Evolutionary conservation across 768 basidiomycete genomes (phyloP).

Genomic region (Kwoniella pini): DNA sequence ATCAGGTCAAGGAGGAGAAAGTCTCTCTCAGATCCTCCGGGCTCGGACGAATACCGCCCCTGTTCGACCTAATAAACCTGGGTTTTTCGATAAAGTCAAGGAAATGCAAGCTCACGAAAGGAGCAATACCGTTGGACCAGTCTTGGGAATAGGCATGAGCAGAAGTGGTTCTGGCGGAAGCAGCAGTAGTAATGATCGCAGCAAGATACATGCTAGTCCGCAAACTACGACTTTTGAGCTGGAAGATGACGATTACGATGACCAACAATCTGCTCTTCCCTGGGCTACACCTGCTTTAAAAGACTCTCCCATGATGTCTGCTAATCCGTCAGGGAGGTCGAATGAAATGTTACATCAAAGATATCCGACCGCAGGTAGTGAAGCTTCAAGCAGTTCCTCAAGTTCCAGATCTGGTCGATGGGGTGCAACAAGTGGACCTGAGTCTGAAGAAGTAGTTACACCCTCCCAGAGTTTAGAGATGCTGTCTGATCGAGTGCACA

Average conservation of each 20-base stretch:
- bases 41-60: slow-evolving; percentile 11
- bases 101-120: slow-evolving; percentile 9
- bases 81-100: slow-evolving; percentile 26
- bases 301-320: slow-evolving; percentile 29
- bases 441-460: slow-evolving; percentile 47
- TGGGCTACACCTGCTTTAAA: slow-evolving; percentile 39
- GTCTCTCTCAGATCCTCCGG: slow-evolving; percentile 27
- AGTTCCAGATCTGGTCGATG: slow-evolving; percentile 28
- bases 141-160: slow-evolving; percentile 7
- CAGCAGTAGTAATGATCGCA: slow-evolving; percentile 1
- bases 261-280: slow-evolving; percentile 40
- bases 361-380: slow-evolving; percentile 28
- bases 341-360: slow-evolving; percentile 13
- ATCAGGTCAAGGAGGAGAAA: slow-evolving; percentile 24
- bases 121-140: slow-evolving; percentile 15
- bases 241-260: slow-evolving; percentile 33
- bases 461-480: slow-evolving; percentile 44
- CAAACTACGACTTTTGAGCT: slow-evolving; percentile 22
- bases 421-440: slow-evolving; percentile 27
- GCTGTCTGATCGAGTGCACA: slow-evolving; percentile 27
- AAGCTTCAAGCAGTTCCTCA: slow-evolving; percentile 27
- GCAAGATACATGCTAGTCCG: slow-evolving; percentile 25
- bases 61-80: slow-evolving; percentile 8
- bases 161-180: slow-evolving; percentile 17
- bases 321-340: not conserved